Base-by-base conservation (phyloP, 192 early-diverging fungal genomes). In the Coemansia sp. region DNA sequence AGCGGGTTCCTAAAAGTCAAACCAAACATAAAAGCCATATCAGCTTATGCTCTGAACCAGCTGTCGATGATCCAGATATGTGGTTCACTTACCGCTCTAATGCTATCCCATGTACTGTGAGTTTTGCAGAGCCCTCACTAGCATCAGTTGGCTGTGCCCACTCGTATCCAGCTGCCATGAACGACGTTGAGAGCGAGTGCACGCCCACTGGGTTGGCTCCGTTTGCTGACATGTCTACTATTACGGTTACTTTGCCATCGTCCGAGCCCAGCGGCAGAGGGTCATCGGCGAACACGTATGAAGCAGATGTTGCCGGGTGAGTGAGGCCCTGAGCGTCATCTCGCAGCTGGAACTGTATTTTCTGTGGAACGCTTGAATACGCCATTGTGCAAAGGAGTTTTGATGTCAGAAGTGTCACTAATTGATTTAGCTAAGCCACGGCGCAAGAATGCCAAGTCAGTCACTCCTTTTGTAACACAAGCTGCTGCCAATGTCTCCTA, bases 211-310 rank as follows among this genome's bases (percentile, higher is more conserved):
- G 73, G 6, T 18, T 9, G 14, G 34, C 41, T 31, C 73, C 73
- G 23, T 75, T 64, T 3, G 39, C 42, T 0, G 78, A 66, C 69
- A 81, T 75, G 33, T 81, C 68, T 3, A 81, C 78, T 10, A 81
- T 57, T 2, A 81, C 41, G 2, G 69, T 52, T 34, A 67, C 26
- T 10, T 55, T 48, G 20, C 62, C 66, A 37, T 65, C 60, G 43
- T 76, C 73, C 1, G 65, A 20, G 4, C 69, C 78, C 10, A 64
- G 37, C 36, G 78, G 73, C 64, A 53, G 37, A 25, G 78, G 64
- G n/a, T 81, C 78, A 16, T 59, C 78, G 28, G 64, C 78, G 55
- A 81, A 81, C 39, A 81, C 33, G 56, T 53, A 72, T n/a, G 70
- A 55, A 13, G 66, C 56, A 0, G 57, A 50, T 31, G 21, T 58